These are phyloP conservation scores for Silene uniflora DNA, from an alignment of 148 eudicot species.

Conservation along the genomic window DNA sequence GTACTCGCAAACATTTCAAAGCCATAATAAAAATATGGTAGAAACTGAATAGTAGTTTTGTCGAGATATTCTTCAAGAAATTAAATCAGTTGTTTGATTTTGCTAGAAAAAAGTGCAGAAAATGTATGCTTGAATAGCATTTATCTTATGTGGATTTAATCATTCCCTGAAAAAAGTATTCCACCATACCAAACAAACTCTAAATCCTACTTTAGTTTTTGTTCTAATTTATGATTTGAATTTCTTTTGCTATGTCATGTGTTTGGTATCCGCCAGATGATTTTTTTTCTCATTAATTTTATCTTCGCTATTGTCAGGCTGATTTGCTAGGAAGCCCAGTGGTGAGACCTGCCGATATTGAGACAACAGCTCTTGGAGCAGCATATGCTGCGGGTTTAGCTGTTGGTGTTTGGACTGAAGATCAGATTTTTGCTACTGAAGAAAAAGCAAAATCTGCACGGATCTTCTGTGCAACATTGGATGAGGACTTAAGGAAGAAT, in stretches of 20 bases:
- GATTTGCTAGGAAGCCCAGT: constrained; percentile 83
- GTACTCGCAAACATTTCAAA: not conserved
- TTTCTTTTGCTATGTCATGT: not conserved
- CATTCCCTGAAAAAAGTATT: no score
- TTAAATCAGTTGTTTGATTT: no score
- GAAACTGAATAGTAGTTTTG: not conserved
- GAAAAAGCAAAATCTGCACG: constrained; percentile 60
- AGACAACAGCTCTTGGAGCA: constrained; percentile 96
- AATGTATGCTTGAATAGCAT: no score
- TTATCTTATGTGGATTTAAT: no score
- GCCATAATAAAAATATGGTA: not conserved
- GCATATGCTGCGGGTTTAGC: constrained; percentile 99
- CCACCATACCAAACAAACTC: not conserved
- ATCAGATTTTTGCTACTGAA: constrained; percentile 56
- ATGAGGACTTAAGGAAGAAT: constrained; percentile 61
- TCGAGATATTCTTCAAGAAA: no score
- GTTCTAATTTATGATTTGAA: not conserved
- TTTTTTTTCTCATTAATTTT: not conserved
- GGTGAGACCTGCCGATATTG: constrained; percentile 80
- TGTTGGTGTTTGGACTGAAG: constrained; percentile 83
- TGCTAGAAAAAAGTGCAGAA: no score
- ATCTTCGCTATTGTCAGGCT: constrained; percentile 47
- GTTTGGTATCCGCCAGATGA: not conserved
- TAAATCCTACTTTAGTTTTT: not conserved
- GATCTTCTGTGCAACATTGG: constrained; percentile 49